These are phyloP conservation scores for Orbilia javanica DNA, from an alignment of 2,329 filamentous ascomycete genomes.

Conservation along the genomic window DNA sequence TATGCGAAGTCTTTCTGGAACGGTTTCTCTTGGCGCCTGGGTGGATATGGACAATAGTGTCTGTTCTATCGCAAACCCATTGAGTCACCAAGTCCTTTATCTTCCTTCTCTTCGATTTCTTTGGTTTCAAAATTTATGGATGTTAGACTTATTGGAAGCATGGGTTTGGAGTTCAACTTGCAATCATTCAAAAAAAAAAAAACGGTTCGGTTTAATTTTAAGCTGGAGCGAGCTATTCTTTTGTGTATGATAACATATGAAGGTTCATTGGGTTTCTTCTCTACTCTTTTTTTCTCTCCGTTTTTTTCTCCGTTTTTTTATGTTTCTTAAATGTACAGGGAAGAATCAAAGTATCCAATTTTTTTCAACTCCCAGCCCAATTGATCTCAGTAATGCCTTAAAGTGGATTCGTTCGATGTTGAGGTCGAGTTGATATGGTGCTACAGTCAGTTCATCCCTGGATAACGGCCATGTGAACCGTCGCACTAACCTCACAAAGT, in stretches of 20 bases:
- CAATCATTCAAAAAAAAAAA: slow-evolving; percentile 39
- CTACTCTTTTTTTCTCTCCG: slow-evolving; percentile 14
- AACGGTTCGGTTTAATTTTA: slow-evolving; percentile 46
- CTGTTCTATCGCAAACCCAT: slow-evolving; percentile 6
- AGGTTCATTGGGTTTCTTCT: slow-evolving; percentile 22
- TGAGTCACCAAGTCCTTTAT: slow-evolving; percentile 14
- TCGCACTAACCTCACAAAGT: slow-evolving; percentile 28
- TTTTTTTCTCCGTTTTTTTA: too few species aligned
- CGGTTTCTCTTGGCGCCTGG: slow-evolving; percentile 17
- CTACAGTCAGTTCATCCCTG: slow-evolving; percentile 28
- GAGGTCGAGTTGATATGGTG: slow-evolving; percentile 17
- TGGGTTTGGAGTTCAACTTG: slow-evolving; percentile 57
- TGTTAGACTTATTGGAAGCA: slow-evolving; percentile 52
- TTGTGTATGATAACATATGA: slow-evolving; percentile 53
- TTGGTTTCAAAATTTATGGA: slow-evolving; percentile 31
- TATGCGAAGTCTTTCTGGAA: slow-evolving; percentile 4
- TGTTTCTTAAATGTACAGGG: slow-evolving; percentile 19
- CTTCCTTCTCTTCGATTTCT: slow-evolving; percentile 10
- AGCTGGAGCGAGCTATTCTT: slow-evolving; percentile 49
- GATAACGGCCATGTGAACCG: slow-evolving; percentile 33
- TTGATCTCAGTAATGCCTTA: neutral
- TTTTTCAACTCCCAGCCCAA: neutral
- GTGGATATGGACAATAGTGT: slow-evolving; percentile 6
- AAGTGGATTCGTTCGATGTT: slow-evolving; percentile 8
- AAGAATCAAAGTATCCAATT: slow-evolving; percentile 22